A percentile compares a stretch with the other conserved stretches of the same genome.
Evolutionary conservation across 2,329 filamentous ascomycete genomes (phyloP).

Genomic region (Aquanectria penicillioides): DNA sequence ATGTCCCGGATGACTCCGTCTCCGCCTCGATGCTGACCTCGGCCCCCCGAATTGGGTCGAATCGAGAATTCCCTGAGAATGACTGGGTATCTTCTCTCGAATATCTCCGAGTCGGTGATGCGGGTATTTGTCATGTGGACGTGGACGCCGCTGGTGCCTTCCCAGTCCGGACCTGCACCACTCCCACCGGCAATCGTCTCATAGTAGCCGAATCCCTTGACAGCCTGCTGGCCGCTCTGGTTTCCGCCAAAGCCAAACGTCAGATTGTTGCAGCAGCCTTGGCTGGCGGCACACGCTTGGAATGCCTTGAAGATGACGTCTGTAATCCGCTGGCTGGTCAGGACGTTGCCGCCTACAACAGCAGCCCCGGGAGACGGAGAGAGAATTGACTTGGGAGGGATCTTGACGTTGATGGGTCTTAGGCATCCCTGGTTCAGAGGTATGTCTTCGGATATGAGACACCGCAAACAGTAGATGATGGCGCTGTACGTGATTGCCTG

Average conservation of each 20-base stretch:
- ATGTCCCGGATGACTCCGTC: conserved; percentile 82
- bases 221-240: conserved; percentile 47
- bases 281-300: conserved; percentile 79
- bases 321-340: conserved; percentile 56
- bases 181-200: conserved; percentile 74
- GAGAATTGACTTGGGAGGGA: conserved; percentile 78
- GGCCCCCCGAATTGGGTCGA: conserved; percentile 69
- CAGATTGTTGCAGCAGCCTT: conserved; percentile 85
- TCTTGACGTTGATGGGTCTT: conserved; percentile 77
- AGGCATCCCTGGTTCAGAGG: conserved; percentile 86
- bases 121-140: conserved; percentile 80
- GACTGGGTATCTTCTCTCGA: conserved; percentile 71
- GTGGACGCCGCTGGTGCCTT: conserved; percentile 55
- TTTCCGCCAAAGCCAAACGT: conserved; percentile 78
- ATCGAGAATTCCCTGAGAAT: conserved; percentile 76
- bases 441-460: conserved; percentile 82
- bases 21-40: conserved; percentile 74
- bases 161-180: conserved; percentile 71
- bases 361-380: conserved; percentile 81
- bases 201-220: conserved; percentile 58
- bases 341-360: conserved; percentile 84
- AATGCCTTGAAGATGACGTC: conserved; percentile 73
- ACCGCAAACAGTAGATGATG: conserved; percentile 88
- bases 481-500: conserved; percentile 85
- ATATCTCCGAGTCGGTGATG: conserved; percentile 67